Conservation (phyloP, 2,329 filamentous ascomycete species). For the Cercospora sp. region DNA sequence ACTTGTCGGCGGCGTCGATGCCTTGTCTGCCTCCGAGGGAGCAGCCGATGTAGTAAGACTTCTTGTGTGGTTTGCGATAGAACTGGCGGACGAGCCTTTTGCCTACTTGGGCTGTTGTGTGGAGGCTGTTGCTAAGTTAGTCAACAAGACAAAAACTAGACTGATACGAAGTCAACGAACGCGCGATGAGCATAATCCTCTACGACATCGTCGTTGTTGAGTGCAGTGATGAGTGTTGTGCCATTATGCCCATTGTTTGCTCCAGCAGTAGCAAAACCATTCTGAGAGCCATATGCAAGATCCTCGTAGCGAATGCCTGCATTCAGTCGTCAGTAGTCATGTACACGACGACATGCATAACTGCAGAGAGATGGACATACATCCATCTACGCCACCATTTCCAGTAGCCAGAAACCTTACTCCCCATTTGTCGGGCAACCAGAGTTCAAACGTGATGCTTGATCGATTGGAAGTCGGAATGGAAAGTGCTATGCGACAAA, state of each 20-base stretch:
- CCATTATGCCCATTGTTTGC: conserved; percentile 6
- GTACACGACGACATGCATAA: too few relatives aligned
- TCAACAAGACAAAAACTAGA: not conserved
- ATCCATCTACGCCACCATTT: conserved; percentile 2
- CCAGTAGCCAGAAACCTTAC: not conserved
- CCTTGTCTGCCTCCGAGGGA: conserved; percentile 60
- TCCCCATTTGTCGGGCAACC: not conserved
- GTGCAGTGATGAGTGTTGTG: not conserved
- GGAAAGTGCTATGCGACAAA: not conserved
- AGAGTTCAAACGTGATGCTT: not conserved
- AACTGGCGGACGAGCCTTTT: not conserved
- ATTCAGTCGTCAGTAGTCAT: not conserved
- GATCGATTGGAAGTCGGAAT: not conserved
- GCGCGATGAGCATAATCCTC: not conserved
- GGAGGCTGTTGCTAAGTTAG: not conserved
- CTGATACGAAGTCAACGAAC: not conserved
- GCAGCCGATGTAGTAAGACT: conserved; percentile 58
- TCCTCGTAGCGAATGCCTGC: not conserved
- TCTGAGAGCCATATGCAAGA: not conserved
- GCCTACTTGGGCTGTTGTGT: not conserved
- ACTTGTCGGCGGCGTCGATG: conserved; percentile 52
- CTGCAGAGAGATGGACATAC: too few relatives aligned
- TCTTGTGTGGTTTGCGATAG: conserved; percentile 42
- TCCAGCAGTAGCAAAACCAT: not conserved
- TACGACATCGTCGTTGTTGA: not conserved